phyloP scores from a whole-genome alignment of 176 grass and related monocot species.

The Cenchrus purpureus region DNA sequence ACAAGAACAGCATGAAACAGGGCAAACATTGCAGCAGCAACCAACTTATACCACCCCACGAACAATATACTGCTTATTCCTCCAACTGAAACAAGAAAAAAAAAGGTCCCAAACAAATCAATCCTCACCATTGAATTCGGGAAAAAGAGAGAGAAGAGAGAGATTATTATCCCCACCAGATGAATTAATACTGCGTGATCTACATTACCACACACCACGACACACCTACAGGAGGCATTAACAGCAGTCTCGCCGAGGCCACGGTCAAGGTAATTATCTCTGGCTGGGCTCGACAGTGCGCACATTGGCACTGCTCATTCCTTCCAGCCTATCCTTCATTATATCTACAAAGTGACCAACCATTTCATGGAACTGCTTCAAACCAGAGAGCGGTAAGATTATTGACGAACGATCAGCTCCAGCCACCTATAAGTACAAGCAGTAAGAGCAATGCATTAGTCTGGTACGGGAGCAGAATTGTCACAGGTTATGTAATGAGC shows the following conservation, averaged over 20 bases:
- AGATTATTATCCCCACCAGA: conserved; percentile 68
- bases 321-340: conserved; percentile 97
- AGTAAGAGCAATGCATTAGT: conserved; percentile 19
- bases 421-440: conserved; percentile 66
- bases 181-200: conserved; percentile 61
- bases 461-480: neutral
- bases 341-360: conserved; percentile 98
- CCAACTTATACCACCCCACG: conserved; percentile 49
- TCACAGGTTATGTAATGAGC: neutral
- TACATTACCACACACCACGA: conserved; percentile 62
- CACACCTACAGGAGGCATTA: conserved; percentile 67
- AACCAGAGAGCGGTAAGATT: conserved; percentile 89
- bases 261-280: conserved; percentile 67
- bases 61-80: conserved; percentile 68
- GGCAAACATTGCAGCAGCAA: neutral
- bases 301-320: conserved; percentile 77
- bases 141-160: conserved; percentile 36
- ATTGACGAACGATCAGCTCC: conserved; percentile 94
- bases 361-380: conserved; percentile 99
- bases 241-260: conserved; percentile 49
- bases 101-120: conserved; percentile 65
- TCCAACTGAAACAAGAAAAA: conserved; percentile 36
- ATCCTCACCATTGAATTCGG: conserved; percentile 53
- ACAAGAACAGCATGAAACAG: neutral
- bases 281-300: conserved; percentile 76